Conservation (phyloP, 345 rosid species). For the Kandelia obovata region DNA sequence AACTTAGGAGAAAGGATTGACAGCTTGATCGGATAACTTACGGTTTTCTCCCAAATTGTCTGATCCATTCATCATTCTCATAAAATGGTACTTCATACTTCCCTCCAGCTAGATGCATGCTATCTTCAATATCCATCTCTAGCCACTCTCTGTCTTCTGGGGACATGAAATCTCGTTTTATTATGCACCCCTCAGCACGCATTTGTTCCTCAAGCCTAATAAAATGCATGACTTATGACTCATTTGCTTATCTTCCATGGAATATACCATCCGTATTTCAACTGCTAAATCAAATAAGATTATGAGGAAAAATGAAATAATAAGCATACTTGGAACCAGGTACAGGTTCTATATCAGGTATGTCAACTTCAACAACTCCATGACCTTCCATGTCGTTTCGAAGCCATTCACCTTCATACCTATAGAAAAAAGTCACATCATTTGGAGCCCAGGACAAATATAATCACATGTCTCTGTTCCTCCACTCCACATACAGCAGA, state of each 20-base stretch:
- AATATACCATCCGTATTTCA: not conserved
- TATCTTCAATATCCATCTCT: constrained; percentile 94
- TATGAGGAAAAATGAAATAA: constrained; percentile 9
- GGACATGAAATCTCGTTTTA: constrained; percentile 69
- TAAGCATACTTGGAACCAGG: constrained; percentile 83
- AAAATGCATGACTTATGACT: constrained; percentile 14
- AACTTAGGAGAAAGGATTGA: not conserved
- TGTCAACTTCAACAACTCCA: constrained; percentile 86
- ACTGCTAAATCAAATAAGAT: not conserved
- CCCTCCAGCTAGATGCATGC: constrained; percentile 45
- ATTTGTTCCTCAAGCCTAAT: constrained; percentile 84
- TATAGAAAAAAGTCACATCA: constrained; percentile 20
- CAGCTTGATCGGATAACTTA: constrained; percentile 32
- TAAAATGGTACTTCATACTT: constrained; percentile 61
- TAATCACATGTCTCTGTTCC: no score
- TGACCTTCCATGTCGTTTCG: constrained; percentile 83
- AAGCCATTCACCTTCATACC: constrained; percentile 99
- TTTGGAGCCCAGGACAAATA: not conserved
- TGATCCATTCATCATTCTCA: constrained; percentile 72
- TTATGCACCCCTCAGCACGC: constrained; percentile 85
- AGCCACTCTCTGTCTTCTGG: constrained; percentile 91
- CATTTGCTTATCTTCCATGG: constrained; percentile 2
- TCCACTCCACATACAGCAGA: no score
- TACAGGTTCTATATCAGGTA: constrained; percentile 83
- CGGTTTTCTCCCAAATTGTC: constrained; percentile 76